Percentiles rank a stretch among this genome's conserved stretches.
These are phyloP conservation scores for Groenewaldozyma auringiensis DNA, from an alignment of 1,139 yeast species.

Conservation along the genomic window DNA sequence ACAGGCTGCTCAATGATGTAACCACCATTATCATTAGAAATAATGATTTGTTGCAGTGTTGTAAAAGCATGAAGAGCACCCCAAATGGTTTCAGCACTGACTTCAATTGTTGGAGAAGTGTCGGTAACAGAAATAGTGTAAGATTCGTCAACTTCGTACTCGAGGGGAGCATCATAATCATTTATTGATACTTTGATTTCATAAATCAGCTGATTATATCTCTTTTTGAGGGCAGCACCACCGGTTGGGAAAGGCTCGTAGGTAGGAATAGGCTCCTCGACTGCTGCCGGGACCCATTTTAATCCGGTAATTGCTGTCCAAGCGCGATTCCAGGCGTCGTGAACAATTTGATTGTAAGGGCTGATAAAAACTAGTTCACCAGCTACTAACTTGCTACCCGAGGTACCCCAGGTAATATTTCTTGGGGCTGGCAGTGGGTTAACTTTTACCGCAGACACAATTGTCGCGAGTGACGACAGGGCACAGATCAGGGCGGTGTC, in stretches of 20 bases:
- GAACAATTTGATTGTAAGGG: slow-evolving; percentile 13
- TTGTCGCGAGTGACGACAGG: neutral
- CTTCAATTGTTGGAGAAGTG: slow-evolving; percentile 20
- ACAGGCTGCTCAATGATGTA: slow-evolving; percentile 35
- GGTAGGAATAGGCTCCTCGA: slow-evolving; percentile 18
- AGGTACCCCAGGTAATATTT: slow-evolving; percentile 20
- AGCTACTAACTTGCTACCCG: slow-evolving; percentile 14
- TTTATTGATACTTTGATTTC: slow-evolving; percentile 20
- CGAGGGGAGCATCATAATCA: slow-evolving; percentile 32
- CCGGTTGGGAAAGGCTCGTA: slow-evolving; percentile 20
- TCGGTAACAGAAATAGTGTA: slow-evolving; percentile 27
- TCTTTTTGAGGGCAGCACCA: slow-evolving; percentile 5
- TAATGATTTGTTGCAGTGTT: slow-evolving; percentile 40
- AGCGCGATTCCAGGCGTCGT: slow-evolving; percentile 17
- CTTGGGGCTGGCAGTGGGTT: slow-evolving; percentile 24
- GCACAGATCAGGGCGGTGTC: neutral
- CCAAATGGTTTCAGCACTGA: slow-evolving; percentile 37
- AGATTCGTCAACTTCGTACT: slow-evolving; percentile 39
- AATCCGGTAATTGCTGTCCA: slow-evolving; percentile 14
- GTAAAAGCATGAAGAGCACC: slow-evolving; percentile 42
- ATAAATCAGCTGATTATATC: slow-evolving; percentile 7
- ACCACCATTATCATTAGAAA: slow-evolving; percentile 25
- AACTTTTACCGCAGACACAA: slow-evolving; percentile 16
- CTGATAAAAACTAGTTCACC: slow-evolving; percentile 3
- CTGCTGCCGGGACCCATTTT: slow-evolving; percentile 21